Evolutionary conservation across 257 asterid genomes (phyloP), one percentile per base, ranked within the genome.

Genomic region (Galeopsis tetrahit): DNA sequence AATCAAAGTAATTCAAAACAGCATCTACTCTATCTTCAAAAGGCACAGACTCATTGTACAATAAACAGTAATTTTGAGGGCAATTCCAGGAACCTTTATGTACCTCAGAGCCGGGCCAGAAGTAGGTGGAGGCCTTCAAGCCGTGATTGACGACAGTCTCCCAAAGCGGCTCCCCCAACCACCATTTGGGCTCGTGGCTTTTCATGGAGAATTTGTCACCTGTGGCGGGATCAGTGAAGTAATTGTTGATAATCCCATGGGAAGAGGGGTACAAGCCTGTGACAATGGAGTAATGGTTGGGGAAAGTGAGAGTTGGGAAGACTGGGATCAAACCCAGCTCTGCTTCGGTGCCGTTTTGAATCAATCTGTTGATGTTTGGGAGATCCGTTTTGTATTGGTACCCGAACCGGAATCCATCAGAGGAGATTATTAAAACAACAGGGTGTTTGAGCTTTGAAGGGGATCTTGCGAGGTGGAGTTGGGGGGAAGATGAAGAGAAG

Each of bases 91-190:
- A 68, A 17, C 93, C 91, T 66, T 89, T 87, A 1, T 14, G 34
- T 58, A 87, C 96, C 85, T 89, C 96, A 59, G 96, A 87, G 13
- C 96, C 96, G 7, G 93, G 93, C 96, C 96, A 89, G 51, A 87
- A 87, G 17, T 82, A 87, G 3, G 93, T 85, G 0, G 96, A 77
- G 48, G 96, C 93, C 69, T 84, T 85, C 78, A 87, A 73, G 7
- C 96, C 94, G 1, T 84, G 86, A 57, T 84, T 87, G 33, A 38
- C 83, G 17, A 89, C 84, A 0, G 93, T 85, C 80, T 85, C 96
- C 96, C 96, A 89, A 21, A 89, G 62, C 4, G 96, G 96, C 77
- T 89, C 96, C 0, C 96, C 96, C n/a, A 87, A 59, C 96, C 96
- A 89, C 96, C 96, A 89, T 34, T 82, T 68, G 0, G 94, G 80